These are phyloP conservation scores for Dispira simplex DNA, from an alignment of 192 early-diverging fungal genomes.

Conservation along the genomic window DNA sequence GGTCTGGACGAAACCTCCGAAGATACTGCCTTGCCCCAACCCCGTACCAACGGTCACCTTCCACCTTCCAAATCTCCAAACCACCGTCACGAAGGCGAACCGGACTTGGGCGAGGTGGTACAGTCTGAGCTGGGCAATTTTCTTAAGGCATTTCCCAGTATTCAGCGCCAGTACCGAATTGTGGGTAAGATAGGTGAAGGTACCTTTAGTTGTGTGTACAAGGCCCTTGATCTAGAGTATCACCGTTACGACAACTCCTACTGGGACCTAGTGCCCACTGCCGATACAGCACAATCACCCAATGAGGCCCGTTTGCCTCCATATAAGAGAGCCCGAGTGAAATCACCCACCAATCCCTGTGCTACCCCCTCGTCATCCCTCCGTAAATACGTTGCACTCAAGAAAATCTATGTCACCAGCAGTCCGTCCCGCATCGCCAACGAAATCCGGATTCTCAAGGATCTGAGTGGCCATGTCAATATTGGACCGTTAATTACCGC, in stretches of 20 bases:
- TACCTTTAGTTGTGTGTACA: conserved; percentile 87
- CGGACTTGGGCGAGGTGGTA: too few relatives aligned
- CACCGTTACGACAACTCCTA: conserved; percentile 49
- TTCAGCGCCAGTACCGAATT: conserved; percentile 43
- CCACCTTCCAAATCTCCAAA: too few relatives aligned
- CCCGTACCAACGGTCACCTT: too few relatives aligned
- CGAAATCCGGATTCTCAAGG: conserved; percentile 64
- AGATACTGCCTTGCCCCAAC: too few relatives aligned
- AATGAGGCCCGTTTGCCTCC: conserved; percentile 12
- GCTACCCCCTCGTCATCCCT: not conserved
- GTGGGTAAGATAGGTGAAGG: conserved; percentile 77
- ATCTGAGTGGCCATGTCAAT: conserved; percentile 51
- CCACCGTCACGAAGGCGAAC: too few relatives aligned
- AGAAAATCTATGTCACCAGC: conserved; percentile 74
- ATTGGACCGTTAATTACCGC: conserved; percentile 69
- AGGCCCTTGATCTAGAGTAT: conserved; percentile 64
- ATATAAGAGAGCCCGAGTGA: not conserved
- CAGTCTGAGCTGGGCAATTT: conserved; percentile 22
- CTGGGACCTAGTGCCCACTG: conserved; percentile 32
- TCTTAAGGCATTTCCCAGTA: conserved; percentile 31
- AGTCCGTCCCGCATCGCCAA: conserved; percentile 61
- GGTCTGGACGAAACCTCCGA: too few relatives aligned
- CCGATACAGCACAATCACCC: conserved; percentile 8
- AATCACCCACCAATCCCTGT: not conserved
- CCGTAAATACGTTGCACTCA: conserved; percentile 56